phyloP scores from a whole-genome alignment of 345 rosid genomes.

The thale cress (Arabidopsis thaliana) region DNA sequence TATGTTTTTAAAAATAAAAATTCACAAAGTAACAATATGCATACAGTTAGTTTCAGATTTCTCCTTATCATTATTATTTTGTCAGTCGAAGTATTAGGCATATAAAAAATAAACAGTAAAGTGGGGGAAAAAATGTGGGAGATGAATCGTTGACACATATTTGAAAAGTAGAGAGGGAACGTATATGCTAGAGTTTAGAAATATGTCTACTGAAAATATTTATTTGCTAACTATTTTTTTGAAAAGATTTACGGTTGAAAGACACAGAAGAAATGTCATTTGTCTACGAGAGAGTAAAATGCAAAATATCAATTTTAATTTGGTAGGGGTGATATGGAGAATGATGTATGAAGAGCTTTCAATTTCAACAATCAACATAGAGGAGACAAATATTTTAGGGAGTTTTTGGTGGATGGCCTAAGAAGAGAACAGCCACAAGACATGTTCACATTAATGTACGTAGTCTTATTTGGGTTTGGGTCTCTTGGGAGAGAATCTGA shows the following conservation, averaged over 20 bases:
- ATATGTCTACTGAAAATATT: neutral
- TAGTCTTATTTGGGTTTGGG: slow-evolving; percentile 28
- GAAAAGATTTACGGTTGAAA: neutral
- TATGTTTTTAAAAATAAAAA: too few relatives aligned
- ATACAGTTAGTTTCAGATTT: too few relatives aligned
- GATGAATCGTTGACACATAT: neutral
- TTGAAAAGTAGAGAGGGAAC: neutral
- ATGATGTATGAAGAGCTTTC: slow-evolving; percentile 27
- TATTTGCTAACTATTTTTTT: neutral
- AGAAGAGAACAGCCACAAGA: slow-evolving; percentile 32
- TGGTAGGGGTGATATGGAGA: slow-evolving; percentile 8
- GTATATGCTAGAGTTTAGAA: too few relatives aligned
- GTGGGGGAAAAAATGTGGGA: neutral
- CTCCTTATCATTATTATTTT: too few relatives aligned
- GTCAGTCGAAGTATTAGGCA: too few relatives aligned
- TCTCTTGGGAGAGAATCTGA: slow-evolving; percentile 29
- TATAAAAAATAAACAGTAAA: too few relatives aligned
- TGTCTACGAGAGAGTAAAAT: neutral
- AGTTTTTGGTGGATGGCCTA: slow-evolving; percentile 32
- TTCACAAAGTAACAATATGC: too few relatives aligned
- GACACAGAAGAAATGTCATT: neutral
- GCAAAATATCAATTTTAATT: neutral
- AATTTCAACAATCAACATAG: slow-evolving; percentile 18
- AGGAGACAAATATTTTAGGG: slow-evolving; percentile 21
- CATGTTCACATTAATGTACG: slow-evolving; percentile 36